A percentile compares a stretch with the other conserved stretches of the same genome.
These are phyloP conservation scores for Ophiocytium majus DNA, from an alignment of 352 stramenopile species.

Conservation along the genomic window DNA sequence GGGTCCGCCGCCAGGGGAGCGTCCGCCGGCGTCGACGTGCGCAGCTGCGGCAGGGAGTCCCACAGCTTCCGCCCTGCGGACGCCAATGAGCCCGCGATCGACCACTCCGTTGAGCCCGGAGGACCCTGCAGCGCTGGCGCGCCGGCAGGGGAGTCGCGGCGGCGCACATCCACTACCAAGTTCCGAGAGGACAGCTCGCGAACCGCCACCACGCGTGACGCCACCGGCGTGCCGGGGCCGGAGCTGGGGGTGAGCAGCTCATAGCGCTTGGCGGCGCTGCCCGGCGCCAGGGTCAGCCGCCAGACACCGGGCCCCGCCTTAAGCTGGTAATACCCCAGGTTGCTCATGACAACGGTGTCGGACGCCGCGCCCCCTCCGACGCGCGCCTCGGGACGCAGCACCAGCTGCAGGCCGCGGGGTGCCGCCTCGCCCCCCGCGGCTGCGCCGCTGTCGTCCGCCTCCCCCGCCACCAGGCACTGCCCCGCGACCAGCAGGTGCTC, in stretches of 20 bases:
- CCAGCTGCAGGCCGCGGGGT: conserved; percentile 82
- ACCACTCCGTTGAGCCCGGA: background rate
- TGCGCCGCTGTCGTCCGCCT: background rate
- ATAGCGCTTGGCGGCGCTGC: conserved; percentile 39
- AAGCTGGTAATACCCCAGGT: conserved; percentile 98
- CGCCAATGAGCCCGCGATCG: conserved; percentile 21
- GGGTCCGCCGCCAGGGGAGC: background rate
- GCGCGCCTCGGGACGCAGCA: conserved; percentile 61
- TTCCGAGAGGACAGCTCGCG: background rate
- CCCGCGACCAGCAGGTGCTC: conserved; percentile 82
- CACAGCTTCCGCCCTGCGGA: background rate
- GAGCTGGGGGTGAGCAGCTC: conserved; percentile 60
- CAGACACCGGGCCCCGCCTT: conserved; percentile 91
- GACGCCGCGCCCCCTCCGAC: conserved; percentile 60
- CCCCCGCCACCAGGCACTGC: conserved; percentile 67
- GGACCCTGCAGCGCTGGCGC: background rate
- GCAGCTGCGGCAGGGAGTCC: background rate
- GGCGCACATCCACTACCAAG: background rate
- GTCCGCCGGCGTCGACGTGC: background rate
- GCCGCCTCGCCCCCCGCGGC: conserved; percentile 55
- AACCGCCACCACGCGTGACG: background rate
- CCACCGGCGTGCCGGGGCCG: conserved; percentile 55
- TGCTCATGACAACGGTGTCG: conserved; percentile 99
- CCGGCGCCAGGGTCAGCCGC: conserved; percentile 79
- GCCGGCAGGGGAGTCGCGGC: background rate